phyloP scores from a whole-genome alignment of 75 land plant genomes.

The Selaginella tamariscina region DNA sequence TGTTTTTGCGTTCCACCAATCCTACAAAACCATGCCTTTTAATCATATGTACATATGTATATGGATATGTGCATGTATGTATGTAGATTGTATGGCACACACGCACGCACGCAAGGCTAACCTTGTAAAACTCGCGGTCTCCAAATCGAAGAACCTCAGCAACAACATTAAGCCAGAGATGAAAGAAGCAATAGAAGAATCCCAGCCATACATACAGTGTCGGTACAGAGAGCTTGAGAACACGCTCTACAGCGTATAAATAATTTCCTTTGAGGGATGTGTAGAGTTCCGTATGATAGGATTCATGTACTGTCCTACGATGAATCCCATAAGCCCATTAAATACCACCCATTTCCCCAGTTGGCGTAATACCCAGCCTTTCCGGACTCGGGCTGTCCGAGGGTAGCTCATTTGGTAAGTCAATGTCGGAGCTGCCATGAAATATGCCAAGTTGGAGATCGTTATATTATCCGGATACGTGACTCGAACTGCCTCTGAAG shows the following conservation, averaged over 20 bases:
- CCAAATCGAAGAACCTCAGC: slow-evolving; percentile 87
- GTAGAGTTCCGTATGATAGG: slow-evolving; percentile 85
- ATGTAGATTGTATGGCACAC: too few species aligned
- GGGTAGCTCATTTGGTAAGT: slow-evolving; percentile 94
- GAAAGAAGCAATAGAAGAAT: slow-evolving; percentile 93
- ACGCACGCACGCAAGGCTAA: too few species aligned
- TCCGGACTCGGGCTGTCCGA: slow-evolving; percentile 49
- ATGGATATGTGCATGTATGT: too few species aligned
- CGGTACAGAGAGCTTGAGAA: slow-evolving; percentile 90
- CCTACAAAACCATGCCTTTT: too few species aligned
- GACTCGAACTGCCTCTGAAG: slow-evolving; percentile 15
- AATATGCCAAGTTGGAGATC: slow-evolving; percentile 55
- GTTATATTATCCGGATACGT: slow-evolving; percentile 40
- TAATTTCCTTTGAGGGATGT: slow-evolving; percentile 90
- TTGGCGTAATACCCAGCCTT: slow-evolving; percentile 87
- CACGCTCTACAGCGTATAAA: slow-evolving; percentile 82
- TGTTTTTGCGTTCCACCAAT: slow-evolving; percentile 98
- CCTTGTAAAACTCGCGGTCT: slow-evolving; percentile 74
- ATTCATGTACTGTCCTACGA: slow-evolving; percentile 92
- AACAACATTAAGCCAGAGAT: slow-evolving; percentile 81
- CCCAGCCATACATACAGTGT: slow-evolving; percentile 92
- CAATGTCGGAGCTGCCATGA: slow-evolving; percentile 90
- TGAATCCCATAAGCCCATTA: slow-evolving; percentile 92
- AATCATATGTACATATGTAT: too few species aligned
- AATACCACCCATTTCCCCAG: slow-evolving; percentile 59